Percentiles rank a stretch among this genome's conserved stretches.
phyloP scores from a whole-genome alignment of 192 early-diverging fungal genomes.

The Rhizoclosmatium globosum region DNA sequence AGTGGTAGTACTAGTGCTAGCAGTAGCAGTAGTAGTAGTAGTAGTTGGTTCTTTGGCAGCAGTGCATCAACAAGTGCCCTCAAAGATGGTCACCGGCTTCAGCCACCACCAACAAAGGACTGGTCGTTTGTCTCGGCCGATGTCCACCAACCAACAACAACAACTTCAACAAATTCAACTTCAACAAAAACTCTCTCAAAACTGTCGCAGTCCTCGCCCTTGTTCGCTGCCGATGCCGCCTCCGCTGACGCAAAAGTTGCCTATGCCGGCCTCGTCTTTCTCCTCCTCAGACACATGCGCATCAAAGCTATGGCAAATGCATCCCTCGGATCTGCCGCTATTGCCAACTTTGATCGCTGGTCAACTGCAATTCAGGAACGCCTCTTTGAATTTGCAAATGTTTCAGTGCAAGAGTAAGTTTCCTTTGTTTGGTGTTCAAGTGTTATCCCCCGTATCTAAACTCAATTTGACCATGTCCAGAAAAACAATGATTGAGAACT shows the following conservation, averaged over 20 bases:
- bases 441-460: not conserved
- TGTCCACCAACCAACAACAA: too few relatives aligned
- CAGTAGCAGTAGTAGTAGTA: not conserved
- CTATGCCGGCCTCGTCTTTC: not conserved
- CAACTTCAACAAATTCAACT: too few relatives aligned
- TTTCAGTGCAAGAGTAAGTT: not conserved
- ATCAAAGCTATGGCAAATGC: not conserved
- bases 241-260: not conserved
- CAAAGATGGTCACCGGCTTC: too few relatives aligned
- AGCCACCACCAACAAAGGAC: not conserved
- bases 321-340: not conserved
- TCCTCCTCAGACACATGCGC: not conserved
- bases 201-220: not conserved
- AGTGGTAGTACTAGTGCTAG: not conserved
- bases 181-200: not conserved
- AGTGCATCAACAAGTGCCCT: too few relatives aligned
- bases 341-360: not conserved
- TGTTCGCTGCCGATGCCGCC: not conserved
- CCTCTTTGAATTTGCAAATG: not conserved
- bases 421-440: not conserved
- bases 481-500: constrained; percentile 44
- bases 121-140: not conserved
- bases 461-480: not conserved
- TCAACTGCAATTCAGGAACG: not conserved
- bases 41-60: not conserved